Evolutionary conservation across 768 basidiomycete species (phyloP).

Genomic region (Cyclocybe cylindracea): DNA sequence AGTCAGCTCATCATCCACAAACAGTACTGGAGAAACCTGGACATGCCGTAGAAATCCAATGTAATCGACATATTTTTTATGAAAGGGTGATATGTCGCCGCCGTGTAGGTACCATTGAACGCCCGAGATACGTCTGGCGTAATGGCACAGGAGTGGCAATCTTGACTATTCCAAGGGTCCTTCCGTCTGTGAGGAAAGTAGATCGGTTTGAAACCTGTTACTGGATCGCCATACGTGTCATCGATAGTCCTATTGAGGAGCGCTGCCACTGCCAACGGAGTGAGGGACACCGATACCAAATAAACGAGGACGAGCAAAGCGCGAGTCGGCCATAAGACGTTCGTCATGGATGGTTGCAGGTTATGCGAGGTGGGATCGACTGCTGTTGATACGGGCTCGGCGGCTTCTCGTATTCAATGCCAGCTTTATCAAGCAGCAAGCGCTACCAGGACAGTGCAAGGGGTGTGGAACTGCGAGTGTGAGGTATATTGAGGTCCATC

Average conservation of each 20-base stretch:
- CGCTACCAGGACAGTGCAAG: no score
- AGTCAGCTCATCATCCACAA: background rate
- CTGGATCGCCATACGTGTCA: slow-evolving; percentile 32
- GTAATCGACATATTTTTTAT: slow-evolving; percentile 22
- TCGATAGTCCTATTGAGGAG: slow-evolving; percentile 36
- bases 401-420: no score
- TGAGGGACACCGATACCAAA: slow-evolving; percentile 4
- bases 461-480: no score
- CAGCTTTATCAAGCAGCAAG: no score
- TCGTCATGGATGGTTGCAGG: no score
- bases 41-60: slow-evolving; percentile 28
- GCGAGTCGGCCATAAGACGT: background rate
- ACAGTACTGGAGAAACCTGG: no score
- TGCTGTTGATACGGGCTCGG: no score
- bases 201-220: slow-evolving; percentile 22
- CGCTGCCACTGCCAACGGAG: slow-evolving; percentile 5
- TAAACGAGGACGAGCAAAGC: slow-evolving; percentile 9
- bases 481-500: no score
- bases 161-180: slow-evolving; percentile 25
- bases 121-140: slow-evolving; percentile 18
- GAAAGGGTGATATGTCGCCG: slow-evolving; percentile 31
- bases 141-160: slow-evolving; percentile 24
- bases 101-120: slow-evolving; percentile 30
- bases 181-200: slow-evolving; percentile 22
- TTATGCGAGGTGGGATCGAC: no score